Evolutionary conservation across 2,329 filamentous ascomycete species (phyloP), one percentile per base, ranked within the genome.

Genomic region (Chrysosporium queenslandicum): DNA sequence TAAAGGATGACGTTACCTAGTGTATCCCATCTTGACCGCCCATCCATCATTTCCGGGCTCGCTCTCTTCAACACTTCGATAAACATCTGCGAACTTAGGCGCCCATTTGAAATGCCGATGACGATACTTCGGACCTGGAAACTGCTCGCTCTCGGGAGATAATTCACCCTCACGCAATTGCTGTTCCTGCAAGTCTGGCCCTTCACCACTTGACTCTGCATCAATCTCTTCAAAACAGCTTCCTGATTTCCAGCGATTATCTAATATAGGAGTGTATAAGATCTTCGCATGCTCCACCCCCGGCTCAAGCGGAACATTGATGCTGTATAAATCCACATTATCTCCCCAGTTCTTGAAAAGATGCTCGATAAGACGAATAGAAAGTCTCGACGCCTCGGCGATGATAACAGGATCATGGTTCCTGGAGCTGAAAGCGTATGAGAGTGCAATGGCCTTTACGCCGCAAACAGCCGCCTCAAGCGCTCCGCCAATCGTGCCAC

Each of bases 21-120:
- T 94, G 68, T 85, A 81, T 25, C 88, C 87, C 65, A 94, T 83
- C 66, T 86, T 85, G 21, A 98, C 87, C 32, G 84, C 84, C 88
- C 91, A 96, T 4, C 91, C 92, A 69, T 98, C 92, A 64, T 88
- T 94, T 2, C 89, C 89, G 3, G 87, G 86, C 29, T 76, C 74
- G 36, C 84, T 82, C 58, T 85, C 79, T 60, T 89, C 81, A n/a
- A 96, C 89, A 59, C 86, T 90, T 64, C 85, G 80, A 68, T 88
- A 88, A 2, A 97, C 88, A 68, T 94, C 90, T 30, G 80, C 77
- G 68, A 97, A 92, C 57, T 80, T 81, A 2, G 91, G 92, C 45
- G 86, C 82, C 92, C 92, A 97, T 70, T 91, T 94, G 75, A 96
- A 97, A 69, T 94, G 86, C 66, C 86, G 87, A 68, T 94, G 87